Percentiles rank a stretch among this genome's conserved stretches.
These are phyloP conservation scores for Hymenoscyphus linearis DNA, from an alignment of 2,329 filamentous ascomycete genomes.

Conservation along the genomic window DNA sequence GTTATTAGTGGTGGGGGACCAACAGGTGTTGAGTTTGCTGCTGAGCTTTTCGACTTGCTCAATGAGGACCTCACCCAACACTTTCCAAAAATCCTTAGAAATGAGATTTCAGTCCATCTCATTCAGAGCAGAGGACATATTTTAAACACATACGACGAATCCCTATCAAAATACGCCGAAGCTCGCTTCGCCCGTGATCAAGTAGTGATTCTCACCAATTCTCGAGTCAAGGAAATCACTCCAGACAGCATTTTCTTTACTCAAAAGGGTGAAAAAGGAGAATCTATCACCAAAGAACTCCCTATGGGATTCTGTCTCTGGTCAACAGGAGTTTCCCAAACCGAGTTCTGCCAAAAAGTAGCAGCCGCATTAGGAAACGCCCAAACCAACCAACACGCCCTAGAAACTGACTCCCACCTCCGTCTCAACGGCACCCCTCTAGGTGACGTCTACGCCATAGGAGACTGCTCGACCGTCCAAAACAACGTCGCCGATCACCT, in stretches of 20 bases:
- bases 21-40: slow-evolving; percentile 95
- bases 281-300: slow-evolving; percentile 80
- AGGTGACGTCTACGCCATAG: slow-evolving; percentile 93
- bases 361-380: slow-evolving; percentile 67
- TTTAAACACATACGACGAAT: slow-evolving; percentile 96
- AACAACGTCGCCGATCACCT: slow-evolving; percentile 95
- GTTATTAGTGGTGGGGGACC: slow-evolving; percentile 94
- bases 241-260: slow-evolving; percentile 83
- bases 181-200: slow-evolving; percentile 85
- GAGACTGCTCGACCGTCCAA: slow-evolving; percentile 93
- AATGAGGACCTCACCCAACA: slow-evolving; percentile 85
- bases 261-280: slow-evolving; percentile 70
- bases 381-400: slow-evolving; percentile 84
- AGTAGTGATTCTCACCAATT: slow-evolving; percentile 87
- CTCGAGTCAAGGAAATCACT: slow-evolving; percentile 84
- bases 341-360: slow-evolving; percentile 70
- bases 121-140: slow-evolving; percentile 95
- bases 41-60: slow-evolving; percentile 89
- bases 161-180: slow-evolving; percentile 87
- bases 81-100: slow-evolving; percentile 87
- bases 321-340: slow-evolving; percentile 92
- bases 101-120: slow-evolving; percentile 95
- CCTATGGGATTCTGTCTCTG: slow-evolving; percentile 95
- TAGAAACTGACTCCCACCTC: slow-evolving; percentile 92
- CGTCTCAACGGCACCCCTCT: slow-evolving; percentile 83